phyloP scores from a whole-genome alignment of 2,329 filamentous ascomycete species.

The Colletotrichum sansevieriae region DNA sequence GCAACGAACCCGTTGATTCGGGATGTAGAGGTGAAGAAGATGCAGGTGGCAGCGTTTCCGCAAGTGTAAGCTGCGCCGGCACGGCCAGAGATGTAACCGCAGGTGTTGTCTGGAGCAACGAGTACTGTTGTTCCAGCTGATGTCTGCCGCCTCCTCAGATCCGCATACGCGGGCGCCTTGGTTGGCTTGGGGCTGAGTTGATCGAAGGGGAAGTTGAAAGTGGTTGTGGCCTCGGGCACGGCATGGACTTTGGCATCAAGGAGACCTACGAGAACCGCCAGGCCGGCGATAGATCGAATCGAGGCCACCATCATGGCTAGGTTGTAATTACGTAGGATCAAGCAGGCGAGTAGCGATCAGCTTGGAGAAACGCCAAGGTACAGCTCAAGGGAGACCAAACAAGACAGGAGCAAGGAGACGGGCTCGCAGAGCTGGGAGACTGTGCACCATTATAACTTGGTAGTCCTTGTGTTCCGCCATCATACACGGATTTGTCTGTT shows the following conservation, averaged over 20 bases:
- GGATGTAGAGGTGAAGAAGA: conserved; percentile 52
- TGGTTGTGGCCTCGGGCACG: conserved; percentile 52
- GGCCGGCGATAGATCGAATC: conserved; percentile 43
- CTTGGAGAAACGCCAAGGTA: neutral
- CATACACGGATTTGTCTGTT: conserved; percentile 6
- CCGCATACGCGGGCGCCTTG: conserved; percentile 51
- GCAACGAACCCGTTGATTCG: conserved; percentile 53
- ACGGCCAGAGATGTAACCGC: conserved; percentile 61
- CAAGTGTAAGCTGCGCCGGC: conserved; percentile 57
- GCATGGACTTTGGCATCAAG: conserved; percentile 53
- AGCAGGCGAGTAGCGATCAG: neutral
- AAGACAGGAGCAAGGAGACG: neutral
- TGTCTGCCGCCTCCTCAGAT: conserved; percentile 50
- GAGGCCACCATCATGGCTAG: conserved; percentile 46
- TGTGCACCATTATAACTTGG: conserved; percentile 28
- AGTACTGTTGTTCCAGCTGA: conserved; percentile 53
- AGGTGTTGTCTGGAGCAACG: conserved; percentile 64
- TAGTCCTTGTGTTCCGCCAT: conserved; percentile 12
- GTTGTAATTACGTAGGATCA: neutral
- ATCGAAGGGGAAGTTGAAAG: conserved; percentile 50
- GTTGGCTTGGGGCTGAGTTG: conserved; percentile 58
- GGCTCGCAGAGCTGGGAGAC: conserved; percentile 17
- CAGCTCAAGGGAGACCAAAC: conserved; percentile 13
- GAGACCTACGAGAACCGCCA: conserved; percentile 48
- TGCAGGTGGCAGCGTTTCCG: conserved; percentile 51